Percentiles rank a stretch among this genome's conserved stretches.
Evolutionary conservation across 768 basidiomycete species (phyloP).

Genomic region (Tremella yokohamensis): DNA sequence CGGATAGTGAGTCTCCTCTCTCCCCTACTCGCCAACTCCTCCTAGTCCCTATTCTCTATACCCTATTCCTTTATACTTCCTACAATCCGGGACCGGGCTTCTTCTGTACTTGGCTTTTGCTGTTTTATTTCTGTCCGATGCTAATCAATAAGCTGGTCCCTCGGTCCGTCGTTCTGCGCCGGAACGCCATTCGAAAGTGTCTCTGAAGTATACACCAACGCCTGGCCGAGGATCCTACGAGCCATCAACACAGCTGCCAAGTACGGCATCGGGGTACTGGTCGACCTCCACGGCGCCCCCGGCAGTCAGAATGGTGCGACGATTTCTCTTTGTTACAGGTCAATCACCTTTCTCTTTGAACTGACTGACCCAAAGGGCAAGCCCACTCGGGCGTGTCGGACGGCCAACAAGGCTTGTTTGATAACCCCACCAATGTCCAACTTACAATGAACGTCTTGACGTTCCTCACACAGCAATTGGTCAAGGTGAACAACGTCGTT

Average conservation of each 20-base stretch:
- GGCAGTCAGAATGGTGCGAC: constrained; percentile 41
- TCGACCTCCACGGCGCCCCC: constrained; percentile 48
- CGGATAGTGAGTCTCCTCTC: constrained; percentile 33
- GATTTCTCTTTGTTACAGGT: neutral
- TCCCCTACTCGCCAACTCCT: neutral
- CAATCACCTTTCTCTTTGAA: neutral
- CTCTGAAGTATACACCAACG: constrained; percentile 37
- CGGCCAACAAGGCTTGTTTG: constrained; percentile 52
- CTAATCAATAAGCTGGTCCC: constrained; percentile 28
- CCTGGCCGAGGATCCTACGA: constrained; percentile 44
- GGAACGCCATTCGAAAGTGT: constrained; percentile 42
- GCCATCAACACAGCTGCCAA: constrained; percentile 48
- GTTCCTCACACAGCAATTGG: constrained; percentile 47
- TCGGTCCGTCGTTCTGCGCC: constrained; percentile 39
- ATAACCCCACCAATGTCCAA: constrained; percentile 49
- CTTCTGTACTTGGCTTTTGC: neutral
- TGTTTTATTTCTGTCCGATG: neutral
- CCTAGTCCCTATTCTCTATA: neutral
- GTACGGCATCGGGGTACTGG: constrained; percentile 39
- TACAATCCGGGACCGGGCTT: neutral
- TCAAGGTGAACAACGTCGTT: constrained; percentile 48
- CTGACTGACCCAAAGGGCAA: constrained; percentile 17
- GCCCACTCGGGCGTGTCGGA: constrained; percentile 41
- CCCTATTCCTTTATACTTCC: neutral
- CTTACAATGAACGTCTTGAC: constrained; percentile 55